These are phyloP conservation scores for Microbotryum violaceum DNA, from an alignment of 1,284 basidiomycete species.

Conservation along the genomic window DNA sequence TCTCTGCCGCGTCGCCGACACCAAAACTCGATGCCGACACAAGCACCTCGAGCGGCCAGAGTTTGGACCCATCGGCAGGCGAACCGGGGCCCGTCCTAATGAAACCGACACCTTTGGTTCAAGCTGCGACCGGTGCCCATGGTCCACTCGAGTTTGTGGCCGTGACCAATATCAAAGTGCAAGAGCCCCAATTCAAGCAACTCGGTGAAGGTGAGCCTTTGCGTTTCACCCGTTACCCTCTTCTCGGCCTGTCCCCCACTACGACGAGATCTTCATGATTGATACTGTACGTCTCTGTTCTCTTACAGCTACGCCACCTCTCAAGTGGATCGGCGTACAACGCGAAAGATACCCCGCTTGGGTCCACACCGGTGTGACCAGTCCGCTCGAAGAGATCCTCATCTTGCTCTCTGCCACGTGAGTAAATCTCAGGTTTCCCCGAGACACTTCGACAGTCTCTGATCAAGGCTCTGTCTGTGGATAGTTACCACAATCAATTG, in stretches of 20 bases:
- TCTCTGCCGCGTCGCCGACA: not conserved
- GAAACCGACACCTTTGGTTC: constrained; percentile 8
- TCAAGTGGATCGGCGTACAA: constrained; percentile 32
- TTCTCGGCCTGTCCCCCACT: not conserved
- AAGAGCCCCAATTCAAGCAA: constrained; percentile 22
- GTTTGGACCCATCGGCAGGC: not conserved
- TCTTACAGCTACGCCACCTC: constrained; percentile 25
- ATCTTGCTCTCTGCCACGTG: constrained; percentile 11
- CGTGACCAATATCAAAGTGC: constrained; percentile 15
- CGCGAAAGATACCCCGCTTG: constrained; percentile 19
- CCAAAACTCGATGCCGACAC: not conserved
- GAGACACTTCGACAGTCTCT: no score
- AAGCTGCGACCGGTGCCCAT: not conserved
- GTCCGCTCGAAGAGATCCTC: constrained; percentile 21
- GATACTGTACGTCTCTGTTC: not conserved
- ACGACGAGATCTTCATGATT: not conserved
- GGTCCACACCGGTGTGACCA: constrained; percentile 25
- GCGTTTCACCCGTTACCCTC: no score
- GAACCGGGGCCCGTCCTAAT: constrained; percentile 4
- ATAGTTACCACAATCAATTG: no score
- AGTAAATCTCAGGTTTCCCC: not conserved
- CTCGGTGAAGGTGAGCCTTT: constrained; percentile 28
- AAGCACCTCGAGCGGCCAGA: not conserved
- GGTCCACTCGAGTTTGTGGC: constrained; percentile 11
- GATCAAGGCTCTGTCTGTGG: no score